Percentiles rank a stretch among this genome's conserved stretches.
Evolutionary conservation across 306 rosid genomes (phyloP).

Genomic region (Quercus alba): DNA sequence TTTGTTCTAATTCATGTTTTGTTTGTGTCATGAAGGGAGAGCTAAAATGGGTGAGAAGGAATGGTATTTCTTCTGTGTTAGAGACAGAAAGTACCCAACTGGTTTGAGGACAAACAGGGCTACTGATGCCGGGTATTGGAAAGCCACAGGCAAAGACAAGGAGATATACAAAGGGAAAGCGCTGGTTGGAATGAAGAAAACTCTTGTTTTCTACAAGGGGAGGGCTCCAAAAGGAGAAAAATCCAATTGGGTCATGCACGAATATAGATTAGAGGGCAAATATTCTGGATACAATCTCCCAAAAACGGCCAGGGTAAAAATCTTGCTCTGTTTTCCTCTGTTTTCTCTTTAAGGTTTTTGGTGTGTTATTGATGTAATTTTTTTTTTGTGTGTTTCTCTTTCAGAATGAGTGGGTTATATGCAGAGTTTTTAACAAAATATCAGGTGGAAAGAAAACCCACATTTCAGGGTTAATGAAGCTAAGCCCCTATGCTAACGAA

Average conservation of each 20-base stretch:
- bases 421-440: slow-evolving; percentile 61
- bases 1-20: neutral
- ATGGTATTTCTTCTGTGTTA: slow-evolving; percentile 81
- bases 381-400: slow-evolving; percentile 8
- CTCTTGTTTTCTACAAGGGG: slow-evolving; percentile 84
- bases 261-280: slow-evolving; percentile 61
- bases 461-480: slow-evolving; percentile 35
- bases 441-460: slow-evolving; percentile 42
- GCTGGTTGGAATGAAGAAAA: slow-evolving; percentile 88
- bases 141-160: slow-evolving; percentile 92
- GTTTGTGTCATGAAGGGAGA: slow-evolving; percentile 42
- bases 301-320: slow-evolving; percentile 46
- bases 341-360: neutral
- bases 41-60: slow-evolving; percentile 86
- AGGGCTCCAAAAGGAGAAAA: slow-evolving; percentile 78
- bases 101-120: slow-evolving; percentile 88
- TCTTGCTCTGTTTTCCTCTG: neutral
- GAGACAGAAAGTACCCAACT: slow-evolving; percentile 81
- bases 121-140: slow-evolving; percentile 85
- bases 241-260: slow-evolving; percentile 93
- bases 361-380: neutral
- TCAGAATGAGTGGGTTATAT: slow-evolving; percentile 89
- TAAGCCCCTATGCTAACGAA: slow-evolving; percentile 27
- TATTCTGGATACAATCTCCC: slow-evolving; percentile 31
- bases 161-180: slow-evolving; percentile 50